Conservation (phyloP, 1,284 basidiomycete genomes). For the Apiotrichum veenhuisii region DNA sequence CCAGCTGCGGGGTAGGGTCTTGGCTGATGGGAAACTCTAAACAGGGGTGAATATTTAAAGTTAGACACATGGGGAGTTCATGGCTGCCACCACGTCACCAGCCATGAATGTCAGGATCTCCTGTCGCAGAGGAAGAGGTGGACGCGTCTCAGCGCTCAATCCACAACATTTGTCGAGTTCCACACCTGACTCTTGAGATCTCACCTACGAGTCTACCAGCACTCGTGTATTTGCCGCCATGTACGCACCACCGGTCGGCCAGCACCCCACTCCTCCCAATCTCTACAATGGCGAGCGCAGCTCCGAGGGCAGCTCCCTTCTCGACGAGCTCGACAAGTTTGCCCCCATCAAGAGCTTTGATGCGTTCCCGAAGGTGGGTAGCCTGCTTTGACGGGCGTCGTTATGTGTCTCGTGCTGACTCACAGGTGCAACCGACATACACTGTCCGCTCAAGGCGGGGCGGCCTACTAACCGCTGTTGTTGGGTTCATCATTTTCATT, state of each 20-base stretch:
- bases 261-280: not conserved
- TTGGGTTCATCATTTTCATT: slow-evolving; percentile 61
- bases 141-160: no score
- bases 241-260: slow-evolving; percentile 7
- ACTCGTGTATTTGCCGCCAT: not conserved
- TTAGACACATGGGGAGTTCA: not conserved
- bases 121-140: no score
- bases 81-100: slow-evolving; percentile 5
- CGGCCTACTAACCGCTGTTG: slow-evolving; percentile 80
- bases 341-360: slow-evolving; percentile 50
- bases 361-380: slow-evolving; percentile 71
- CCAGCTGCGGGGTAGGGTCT: no score
- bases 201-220: no score
- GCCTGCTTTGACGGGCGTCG: no score
- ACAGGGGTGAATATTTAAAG: not conserved
- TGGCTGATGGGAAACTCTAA: no score
- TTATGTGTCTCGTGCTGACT: no score
- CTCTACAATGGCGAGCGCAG: slow-evolving; percentile 15
- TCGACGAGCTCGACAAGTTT: slow-evolving; percentile 50
- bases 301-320: slow-evolving; percentile 21
- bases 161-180: no score
- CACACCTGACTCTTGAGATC: no score
- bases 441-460: slow-evolving; percentile 77
- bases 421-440: slow-evolving; percentile 72
- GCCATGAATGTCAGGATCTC: slow-evolving; percentile 43